phyloP scores from a whole-genome alignment of 192 early-diverging fungal species.

The Dissophora globulifera region DNA sequence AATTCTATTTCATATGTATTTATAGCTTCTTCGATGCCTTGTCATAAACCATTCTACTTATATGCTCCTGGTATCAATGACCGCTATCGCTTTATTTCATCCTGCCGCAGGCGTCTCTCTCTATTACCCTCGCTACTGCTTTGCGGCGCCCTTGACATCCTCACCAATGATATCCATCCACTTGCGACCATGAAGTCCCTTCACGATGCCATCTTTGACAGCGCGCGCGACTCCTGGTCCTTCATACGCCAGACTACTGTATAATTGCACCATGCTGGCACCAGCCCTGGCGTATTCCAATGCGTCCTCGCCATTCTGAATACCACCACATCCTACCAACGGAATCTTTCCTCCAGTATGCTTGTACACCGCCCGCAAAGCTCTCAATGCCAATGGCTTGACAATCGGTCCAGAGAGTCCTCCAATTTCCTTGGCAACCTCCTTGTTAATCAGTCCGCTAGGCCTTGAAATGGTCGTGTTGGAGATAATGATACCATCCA shows the following conservation, averaged over 20 bases:
- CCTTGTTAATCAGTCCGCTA: slow-evolving; percentile 63
- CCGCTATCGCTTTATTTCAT: neutral
- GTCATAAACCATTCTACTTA: too few species aligned
- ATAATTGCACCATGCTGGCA: slow-evolving; percentile 84
- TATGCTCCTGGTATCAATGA: too few species aligned
- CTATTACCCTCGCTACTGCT: too few species aligned
- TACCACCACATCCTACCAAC: slow-evolving; percentile 91
- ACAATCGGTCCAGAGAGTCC: slow-evolving; percentile 87
- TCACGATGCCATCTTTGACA: slow-evolving; percentile 81
- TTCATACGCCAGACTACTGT: slow-evolving; percentile 78
- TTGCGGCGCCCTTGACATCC: slow-evolving; percentile 9
- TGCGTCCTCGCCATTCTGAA: slow-evolving; percentile 79
- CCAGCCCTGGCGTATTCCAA: slow-evolving; percentile 85
- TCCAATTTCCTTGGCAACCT: slow-evolving; percentile 59
- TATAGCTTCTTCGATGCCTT: neutral
- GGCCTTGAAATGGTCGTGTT: slow-evolving; percentile 91
- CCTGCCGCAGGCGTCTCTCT: neutral
- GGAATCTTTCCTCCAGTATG: slow-evolving; percentile 80
- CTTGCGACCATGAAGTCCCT: slow-evolving; percentile 74
- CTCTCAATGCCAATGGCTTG: slow-evolving; percentile 74
- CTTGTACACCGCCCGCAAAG: slow-evolving; percentile 78
- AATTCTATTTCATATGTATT: too few species aligned
- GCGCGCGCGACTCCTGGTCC: slow-evolving; percentile 83
- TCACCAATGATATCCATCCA: slow-evolving; percentile 70
- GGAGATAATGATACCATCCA: slow-evolving; percentile 89